These are phyloP conservation scores for Mitragyna speciosa DNA, from an alignment of 257 asterid genomes.

Conservation along the genomic window DNA sequence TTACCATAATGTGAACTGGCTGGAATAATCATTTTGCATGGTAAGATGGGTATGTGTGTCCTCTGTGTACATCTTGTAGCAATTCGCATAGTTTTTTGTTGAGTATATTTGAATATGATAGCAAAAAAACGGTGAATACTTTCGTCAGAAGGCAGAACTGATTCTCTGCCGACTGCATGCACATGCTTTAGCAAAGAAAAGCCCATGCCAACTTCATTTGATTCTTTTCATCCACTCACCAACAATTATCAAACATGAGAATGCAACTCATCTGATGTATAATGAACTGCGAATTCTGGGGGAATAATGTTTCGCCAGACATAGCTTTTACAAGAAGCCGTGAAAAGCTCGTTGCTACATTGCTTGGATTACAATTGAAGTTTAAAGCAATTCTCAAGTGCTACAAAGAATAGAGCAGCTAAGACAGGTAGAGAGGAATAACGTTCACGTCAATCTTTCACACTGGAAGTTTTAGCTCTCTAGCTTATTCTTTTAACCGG, in stretches of 20 bases:
- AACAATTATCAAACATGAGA: neutral
- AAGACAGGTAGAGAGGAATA: conserved; percentile 22
- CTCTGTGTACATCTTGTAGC: too few relatives aligned
- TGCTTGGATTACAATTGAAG: conserved; percentile 47
- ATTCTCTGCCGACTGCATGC: conserved; percentile 19
- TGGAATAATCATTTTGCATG: neutral
- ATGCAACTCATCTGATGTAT: neutral
- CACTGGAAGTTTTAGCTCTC: conserved; percentile 25
- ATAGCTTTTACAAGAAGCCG: conserved; percentile 15
- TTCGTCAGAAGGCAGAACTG: conserved; percentile 24
- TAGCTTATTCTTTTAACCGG: conserved; percentile 8
- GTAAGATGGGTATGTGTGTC: neutral
- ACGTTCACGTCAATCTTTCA: conserved; percentile 39
- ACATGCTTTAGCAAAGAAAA: conserved; percentile 10
- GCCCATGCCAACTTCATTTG: conserved; percentile 1
- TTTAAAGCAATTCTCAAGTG: conserved; percentile 21
- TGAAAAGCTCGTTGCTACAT: conserved; percentile 5
- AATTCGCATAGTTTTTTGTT: too few relatives aligned
- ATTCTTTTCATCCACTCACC: neutral
- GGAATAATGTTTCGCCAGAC: neutral
- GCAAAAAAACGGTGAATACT: neutral
- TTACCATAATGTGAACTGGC: neutral
- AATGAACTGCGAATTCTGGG: neutral
- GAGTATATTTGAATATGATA: neutral
- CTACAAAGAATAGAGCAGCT: conserved; percentile 10